Evolutionary conservation across 768 basidiomycete species (phyloP).

Genomic region (Saitozyma podzolica): DNA sequence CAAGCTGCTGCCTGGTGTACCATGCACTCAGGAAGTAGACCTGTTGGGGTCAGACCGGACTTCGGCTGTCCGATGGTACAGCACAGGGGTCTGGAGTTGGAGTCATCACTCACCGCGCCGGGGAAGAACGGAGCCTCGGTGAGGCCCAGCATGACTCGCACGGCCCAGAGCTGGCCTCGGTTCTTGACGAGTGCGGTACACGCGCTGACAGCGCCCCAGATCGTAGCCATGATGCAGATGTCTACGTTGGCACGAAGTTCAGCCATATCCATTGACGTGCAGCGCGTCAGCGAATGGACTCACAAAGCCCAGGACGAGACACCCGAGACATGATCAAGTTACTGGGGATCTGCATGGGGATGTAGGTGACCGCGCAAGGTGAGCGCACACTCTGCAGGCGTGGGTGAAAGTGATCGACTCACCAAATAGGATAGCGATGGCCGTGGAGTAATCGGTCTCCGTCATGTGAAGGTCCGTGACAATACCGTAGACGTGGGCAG

Average conservation of each 20-base stretch:
- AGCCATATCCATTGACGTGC: too few species aligned
- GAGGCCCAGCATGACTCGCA: too few species aligned
- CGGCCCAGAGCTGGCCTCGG: slow-evolving; percentile 13
- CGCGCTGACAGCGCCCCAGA: slow-evolving; percentile 30
- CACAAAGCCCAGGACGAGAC: slow-evolving; percentile 29
- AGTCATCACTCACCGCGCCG: slow-evolving; percentile 14
- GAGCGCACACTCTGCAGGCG: not conserved
- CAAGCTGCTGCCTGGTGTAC: not conserved
- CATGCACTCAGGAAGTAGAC: not conserved
- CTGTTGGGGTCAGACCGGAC: not conserved
- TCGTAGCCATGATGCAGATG: slow-evolving; percentile 22
- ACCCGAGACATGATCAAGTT: slow-evolving; percentile 11
- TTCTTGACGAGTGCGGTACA: slow-evolving; percentile 30
- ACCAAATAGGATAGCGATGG: slow-evolving; percentile 38
- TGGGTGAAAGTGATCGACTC: slow-evolving; percentile 23
- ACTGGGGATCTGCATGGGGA: slow-evolving; percentile 24
- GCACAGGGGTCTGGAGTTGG: not conserved
- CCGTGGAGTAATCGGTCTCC: slow-evolving; percentile 31
- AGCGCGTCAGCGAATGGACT: not conserved
- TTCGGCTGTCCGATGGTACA: too few species aligned
- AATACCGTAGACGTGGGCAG: slow-evolving; percentile 39
- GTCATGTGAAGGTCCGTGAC: slow-evolving; percentile 38
- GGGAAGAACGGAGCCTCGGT: slow-evolving; percentile 32
- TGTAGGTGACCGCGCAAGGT: slow-evolving; percentile 15
- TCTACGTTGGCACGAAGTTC: not conserved